Evolutionary conservation across 2,329 filamentous ascomycete genomes (phyloP).

Genomic region (Penicillium janthinellum): DNA sequence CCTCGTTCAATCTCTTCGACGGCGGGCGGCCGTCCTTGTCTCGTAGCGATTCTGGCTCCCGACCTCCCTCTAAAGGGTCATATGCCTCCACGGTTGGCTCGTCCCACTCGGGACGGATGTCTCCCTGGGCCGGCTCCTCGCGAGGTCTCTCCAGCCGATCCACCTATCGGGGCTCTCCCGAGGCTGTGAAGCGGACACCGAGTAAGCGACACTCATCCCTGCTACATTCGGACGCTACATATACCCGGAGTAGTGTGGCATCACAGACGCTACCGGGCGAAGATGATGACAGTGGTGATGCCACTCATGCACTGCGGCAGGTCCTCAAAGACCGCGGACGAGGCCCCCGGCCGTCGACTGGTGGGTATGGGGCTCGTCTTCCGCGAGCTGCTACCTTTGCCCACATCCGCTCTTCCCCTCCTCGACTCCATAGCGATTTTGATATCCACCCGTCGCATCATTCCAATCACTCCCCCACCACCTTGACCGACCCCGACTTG

Average conservation of each 20-base stretch:
- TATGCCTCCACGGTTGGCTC: slow-evolving; percentile 47
- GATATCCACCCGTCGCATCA: slow-evolving; percentile 41
- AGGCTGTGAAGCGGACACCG: slow-evolving; percentile 35
- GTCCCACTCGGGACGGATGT: slow-evolving; percentile 43
- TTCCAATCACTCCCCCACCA: slow-evolving; percentile 53
- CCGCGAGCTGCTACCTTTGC: slow-evolving; percentile 36
- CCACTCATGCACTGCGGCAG: slow-evolving; percentile 51
- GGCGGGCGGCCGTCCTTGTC: slow-evolving; percentile 32
- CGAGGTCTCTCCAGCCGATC: slow-evolving; percentile 29
- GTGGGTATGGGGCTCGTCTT: slow-evolving; percentile 33
- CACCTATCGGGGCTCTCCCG: slow-evolving; percentile 31
- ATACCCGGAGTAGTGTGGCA: slow-evolving; percentile 32
- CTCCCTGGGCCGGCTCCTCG: slow-evolving; percentile 44
- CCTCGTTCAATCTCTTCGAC: slow-evolving; percentile 45
- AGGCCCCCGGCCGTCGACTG: slow-evolving; percentile 29
- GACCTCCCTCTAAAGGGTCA: slow-evolving; percentile 48
- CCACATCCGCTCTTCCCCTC: slow-evolving; percentile 49
- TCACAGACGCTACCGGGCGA: slow-evolving; percentile 30
- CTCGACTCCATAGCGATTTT: slow-evolving; percentile 38
- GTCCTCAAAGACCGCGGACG: slow-evolving; percentile 43
- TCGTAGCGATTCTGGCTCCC: slow-evolving; percentile 39
- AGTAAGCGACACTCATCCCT: slow-evolving; percentile 35
- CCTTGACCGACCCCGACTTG: slow-evolving; percentile 52
- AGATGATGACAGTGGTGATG: slow-evolving; percentile 43
- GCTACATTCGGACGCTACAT: slow-evolving; percentile 36